Evolutionary conservation across 768 basidiomycete genomes (phyloP), one percentile per base, ranked within the genome.

Genomic region (Leccinum arenicola): DNA sequence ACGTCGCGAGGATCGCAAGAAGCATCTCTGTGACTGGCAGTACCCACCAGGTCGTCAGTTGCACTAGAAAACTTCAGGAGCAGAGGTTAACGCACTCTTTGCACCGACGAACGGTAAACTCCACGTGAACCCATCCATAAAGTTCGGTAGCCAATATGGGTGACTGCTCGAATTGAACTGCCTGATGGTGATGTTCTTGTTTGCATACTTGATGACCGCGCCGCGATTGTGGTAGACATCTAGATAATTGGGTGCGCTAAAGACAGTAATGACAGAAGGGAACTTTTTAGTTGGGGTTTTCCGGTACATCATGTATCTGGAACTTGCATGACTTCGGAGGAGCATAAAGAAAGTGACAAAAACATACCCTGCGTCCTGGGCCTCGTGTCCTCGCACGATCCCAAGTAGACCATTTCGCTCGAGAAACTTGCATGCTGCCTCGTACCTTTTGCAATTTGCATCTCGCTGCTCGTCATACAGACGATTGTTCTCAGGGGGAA

Each of bases 61-160:
- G 6, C 38, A 19, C 0, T 23, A 6, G 17, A 36, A 29, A 14
- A 6, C 3, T 3, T 17, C 21, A 33, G 38, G 10, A 7, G 33
- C 2, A 50, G 14, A n/a, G 36, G n/a, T 14, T 0, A 19, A 64
- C 93, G 57, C 64, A 96, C 96, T 98, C 78, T 99, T 99, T 55
- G 92, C 88, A 52, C 95, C 96, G 3, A 99, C 96, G 69, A 99
- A 99, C 0, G 96, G 96, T 59, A 99, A 72, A 81, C 91, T 93
- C 96, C 96, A 99, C 3, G 95, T 98, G 71, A 99, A 98, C 33
- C 91, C 95, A 70, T 98, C 93, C 88, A 97, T 95, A 64, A 98
- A 97, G 75, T 98, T 98, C 0, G 96, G 96, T 33, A 99, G 76
- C 93, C 95, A 97, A 74, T 93, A 98, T 4, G 93, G 93, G 72